Percentiles rank a stretch among this genome's conserved stretches.
phyloP scores from a whole-genome alignment of 2,329 filamentous ascomycete species.

The Dactylellina parvicollis region DNA sequence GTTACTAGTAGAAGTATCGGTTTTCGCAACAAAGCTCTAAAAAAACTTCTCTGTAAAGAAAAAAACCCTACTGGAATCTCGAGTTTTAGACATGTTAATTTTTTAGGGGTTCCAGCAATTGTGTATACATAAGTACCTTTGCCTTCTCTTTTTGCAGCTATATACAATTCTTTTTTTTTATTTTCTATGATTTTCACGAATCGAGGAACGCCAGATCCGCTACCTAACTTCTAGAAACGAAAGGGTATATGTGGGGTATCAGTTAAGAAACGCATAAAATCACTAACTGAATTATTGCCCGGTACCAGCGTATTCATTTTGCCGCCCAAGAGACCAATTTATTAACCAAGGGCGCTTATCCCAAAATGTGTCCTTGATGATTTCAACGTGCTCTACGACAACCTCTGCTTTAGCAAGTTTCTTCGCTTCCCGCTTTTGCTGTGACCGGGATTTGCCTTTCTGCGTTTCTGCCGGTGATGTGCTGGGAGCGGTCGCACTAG shows the following conservation, averaged over 20 bases:
- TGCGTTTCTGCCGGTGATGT: constrained; percentile 59
- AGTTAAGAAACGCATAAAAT: background rate
- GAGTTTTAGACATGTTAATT: constrained; percentile 50
- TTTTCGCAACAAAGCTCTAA: constrained; percentile 12
- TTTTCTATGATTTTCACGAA: background rate
- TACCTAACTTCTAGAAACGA: background rate
- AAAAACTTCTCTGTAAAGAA: constrained; percentile 53
- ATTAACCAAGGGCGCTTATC: constrained; percentile 83
- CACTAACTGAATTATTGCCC: constrained; percentile 11
- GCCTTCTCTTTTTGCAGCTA: constrained; percentile 29
- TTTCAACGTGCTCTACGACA: constrained; percentile 84
- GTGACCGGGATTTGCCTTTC: constrained; percentile 75
- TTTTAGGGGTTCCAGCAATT: constrained; percentile 49
- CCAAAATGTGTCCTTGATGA: constrained; percentile 97
- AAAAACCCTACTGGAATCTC: constrained; percentile 42
- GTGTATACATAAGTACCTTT: constrained; percentile 50
- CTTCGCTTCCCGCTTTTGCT: constrained; percentile 82
- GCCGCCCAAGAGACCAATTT: constrained; percentile 61
- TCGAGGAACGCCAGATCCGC: background rate
- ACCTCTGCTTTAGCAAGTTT: constrained; percentile 80
- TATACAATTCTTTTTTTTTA: constrained; percentile 42
- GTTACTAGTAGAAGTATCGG: constrained; percentile 1
- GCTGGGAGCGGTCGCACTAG: background rate
- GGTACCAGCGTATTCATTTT: constrained; percentile 49
- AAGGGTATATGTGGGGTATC: constrained; percentile 3